Evolutionary conservation across 2,329 filamentous ascomycete species (phyloP).

Genomic region (Colletotrichum musae): DNA sequence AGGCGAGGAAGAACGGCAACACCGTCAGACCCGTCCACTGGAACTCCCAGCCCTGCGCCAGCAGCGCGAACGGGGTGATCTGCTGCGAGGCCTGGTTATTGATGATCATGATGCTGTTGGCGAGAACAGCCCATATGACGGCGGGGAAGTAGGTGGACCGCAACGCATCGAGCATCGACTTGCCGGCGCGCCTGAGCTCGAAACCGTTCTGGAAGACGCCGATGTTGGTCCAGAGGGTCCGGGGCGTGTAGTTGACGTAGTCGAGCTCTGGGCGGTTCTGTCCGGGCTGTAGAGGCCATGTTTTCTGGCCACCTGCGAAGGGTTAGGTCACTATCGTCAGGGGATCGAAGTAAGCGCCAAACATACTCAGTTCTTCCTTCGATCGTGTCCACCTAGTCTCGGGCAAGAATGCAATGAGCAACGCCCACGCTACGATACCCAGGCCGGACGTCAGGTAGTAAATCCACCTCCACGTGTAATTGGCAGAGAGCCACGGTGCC

Average conservation of each 20-base stretch:
- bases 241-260: conserved; percentile 44
- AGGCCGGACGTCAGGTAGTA: conserved; percentile 51
- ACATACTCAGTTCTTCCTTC: conserved; percentile 47
- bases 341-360: background rate
- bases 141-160: conserved; percentile 52
- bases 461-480: conserved; percentile 52
- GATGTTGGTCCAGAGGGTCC: conserved; percentile 50
- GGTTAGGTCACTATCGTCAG: background rate
- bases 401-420: conserved; percentile 50
- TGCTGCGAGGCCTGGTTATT: conserved; percentile 48
- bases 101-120: conserved; percentile 50
- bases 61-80: conserved; percentile 38
- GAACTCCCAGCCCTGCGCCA: conserved; percentile 47
- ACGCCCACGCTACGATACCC: conserved; percentile 50
- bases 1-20: conserved; percentile 44
- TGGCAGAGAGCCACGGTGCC: conserved; percentile 49
- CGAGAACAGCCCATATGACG: conserved; percentile 50
- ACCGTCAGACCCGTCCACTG: conserved; percentile 48
- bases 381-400: conserved; percentile 53
- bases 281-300: conserved; percentile 46
- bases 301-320: conserved; percentile 22
- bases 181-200: conserved; percentile 44
- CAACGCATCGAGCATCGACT: conserved; percentile 48
- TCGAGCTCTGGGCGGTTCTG: conserved; percentile 48
- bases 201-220: conserved; percentile 50